phyloP scores from a whole-genome alignment of 1,284 basidiomycete genomes.

The Somion occarium region DNA sequence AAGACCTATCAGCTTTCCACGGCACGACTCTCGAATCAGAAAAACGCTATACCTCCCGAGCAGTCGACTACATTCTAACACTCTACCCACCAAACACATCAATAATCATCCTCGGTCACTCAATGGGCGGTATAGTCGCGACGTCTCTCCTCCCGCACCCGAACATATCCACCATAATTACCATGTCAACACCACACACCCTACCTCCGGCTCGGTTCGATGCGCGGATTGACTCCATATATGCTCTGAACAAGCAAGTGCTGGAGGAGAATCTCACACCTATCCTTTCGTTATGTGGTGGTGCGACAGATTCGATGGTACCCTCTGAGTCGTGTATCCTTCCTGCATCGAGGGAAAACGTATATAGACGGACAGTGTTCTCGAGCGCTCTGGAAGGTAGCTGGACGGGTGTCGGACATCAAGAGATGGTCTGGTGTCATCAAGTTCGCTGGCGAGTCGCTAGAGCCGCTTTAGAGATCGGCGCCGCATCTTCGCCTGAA shows the following conservation, averaged over 20 bases:
- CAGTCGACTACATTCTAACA: conserved; percentile 75
- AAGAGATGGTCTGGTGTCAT: conserved; percentile 98
- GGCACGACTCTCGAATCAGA: conserved; percentile 85
- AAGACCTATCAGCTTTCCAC: conserved; percentile 96
- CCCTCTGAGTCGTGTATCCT: conserved; percentile 88
- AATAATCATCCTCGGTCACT: conserved; percentile 87
- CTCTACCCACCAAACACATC: conserved; percentile 61
- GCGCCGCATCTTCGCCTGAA: conserved; percentile 25
- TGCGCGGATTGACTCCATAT: conserved; percentile 73
- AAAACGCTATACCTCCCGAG: conserved; percentile 70
- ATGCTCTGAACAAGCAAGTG: conserved; percentile 38
- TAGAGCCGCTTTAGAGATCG: conserved; percentile 69
- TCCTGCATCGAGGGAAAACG: conserved; percentile 26
- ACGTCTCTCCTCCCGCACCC: conserved; percentile 61
- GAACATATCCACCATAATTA: conserved; percentile 78
- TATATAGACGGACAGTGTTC: conserved; percentile 73
- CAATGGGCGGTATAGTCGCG: conserved; percentile 98
- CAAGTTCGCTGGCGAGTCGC: conserved; percentile 91
- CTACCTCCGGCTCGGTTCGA: conserved; percentile 90
- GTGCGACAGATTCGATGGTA: conserved; percentile 89
- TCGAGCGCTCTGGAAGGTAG: conserved; percentile 84
- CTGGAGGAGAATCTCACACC: conserved; percentile 47
- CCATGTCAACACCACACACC: conserved; percentile 92
- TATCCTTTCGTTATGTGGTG: conserved; percentile 87
- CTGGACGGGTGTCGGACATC: conserved; percentile 95